phyloP scores from a whole-genome alignment of 2,329 filamentous ascomycete genomes.

The Chaetomium globosum region DNA sequence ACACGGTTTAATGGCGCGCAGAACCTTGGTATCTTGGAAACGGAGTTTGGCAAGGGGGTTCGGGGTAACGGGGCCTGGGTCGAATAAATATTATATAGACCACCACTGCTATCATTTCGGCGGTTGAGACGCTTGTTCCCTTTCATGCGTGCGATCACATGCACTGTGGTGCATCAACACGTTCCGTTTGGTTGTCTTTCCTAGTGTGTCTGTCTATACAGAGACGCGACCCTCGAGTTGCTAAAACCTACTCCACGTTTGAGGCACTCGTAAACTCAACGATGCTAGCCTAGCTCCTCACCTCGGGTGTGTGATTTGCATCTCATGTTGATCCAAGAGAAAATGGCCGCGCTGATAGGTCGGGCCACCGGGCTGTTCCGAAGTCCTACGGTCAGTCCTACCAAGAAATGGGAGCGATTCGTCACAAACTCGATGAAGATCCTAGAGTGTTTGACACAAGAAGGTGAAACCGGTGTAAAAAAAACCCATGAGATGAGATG shows the following conservation, averaged over 20 bases:
- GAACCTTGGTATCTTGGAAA: constrained; percentile 9
- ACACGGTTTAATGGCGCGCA: constrained; percentile 46
- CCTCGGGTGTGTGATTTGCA: neutral
- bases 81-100: constrained; percentile 12
- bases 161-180: neutral
- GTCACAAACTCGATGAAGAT: neutral
- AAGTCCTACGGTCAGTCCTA: constrained; percentile 28
- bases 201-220: no score
- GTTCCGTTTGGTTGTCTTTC: no score
- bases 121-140: neutral
- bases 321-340: neutral
- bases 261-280: neutral
- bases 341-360: constrained; percentile 2
- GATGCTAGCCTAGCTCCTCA: neutral
- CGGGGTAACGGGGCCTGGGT: constrained; percentile 16
- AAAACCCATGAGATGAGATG: neutral
- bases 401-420: neutral
- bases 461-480: neutral
- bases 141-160: neutral
- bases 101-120: constrained; percentile 3
- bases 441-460: neutral
- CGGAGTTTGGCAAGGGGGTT: constrained; percentile 22
- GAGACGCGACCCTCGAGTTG: neutral
- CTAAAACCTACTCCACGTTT: neutral
- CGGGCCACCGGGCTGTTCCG: neutral